phyloP scores from a whole-genome alignment of 1,284 basidiomycete genomes.

The Xanthoconium separans region DNA sequence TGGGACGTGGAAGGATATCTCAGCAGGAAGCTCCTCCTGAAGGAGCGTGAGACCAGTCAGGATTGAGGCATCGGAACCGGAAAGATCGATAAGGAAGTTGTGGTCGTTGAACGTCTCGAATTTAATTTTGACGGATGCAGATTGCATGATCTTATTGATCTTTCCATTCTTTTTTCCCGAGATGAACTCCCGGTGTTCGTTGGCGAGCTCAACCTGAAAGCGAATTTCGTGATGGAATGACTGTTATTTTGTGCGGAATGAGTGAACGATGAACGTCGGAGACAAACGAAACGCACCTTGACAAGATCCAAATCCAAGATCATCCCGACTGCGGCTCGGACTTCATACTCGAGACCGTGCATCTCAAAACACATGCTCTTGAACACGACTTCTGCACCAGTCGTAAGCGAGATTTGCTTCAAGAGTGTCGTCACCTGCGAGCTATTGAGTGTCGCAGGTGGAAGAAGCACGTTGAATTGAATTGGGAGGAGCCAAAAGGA shows the following conservation, averaged over 20 bases:
- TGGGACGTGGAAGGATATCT: constrained; percentile 98
- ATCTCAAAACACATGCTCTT: constrained; percentile 98
- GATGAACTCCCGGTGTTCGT: constrained; percentile 98
- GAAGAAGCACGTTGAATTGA: constrained; percentile 89
- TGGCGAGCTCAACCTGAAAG: constrained; percentile 97
- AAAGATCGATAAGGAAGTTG: constrained; percentile 97
- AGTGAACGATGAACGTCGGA: background rate
- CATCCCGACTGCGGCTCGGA: constrained; percentile 83
- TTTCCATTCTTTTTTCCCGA: constrained; percentile 98
- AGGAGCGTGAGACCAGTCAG: constrained; percentile 87
- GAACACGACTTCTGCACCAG: constrained; percentile 94
- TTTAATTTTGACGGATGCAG: constrained; percentile 95
- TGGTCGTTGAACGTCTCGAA: constrained; percentile 99
- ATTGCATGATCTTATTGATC: constrained; percentile 98
- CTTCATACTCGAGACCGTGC: constrained; percentile 94
- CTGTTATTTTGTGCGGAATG: constrained; percentile 37
- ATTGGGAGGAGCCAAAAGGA: constrained; percentile 95
- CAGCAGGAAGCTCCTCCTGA: constrained; percentile 97
- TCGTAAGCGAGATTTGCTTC: constrained; percentile 83
- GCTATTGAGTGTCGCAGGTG: constrained; percentile 79
- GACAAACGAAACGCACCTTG: constrained; percentile 55
- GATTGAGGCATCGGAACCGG: constrained; percentile 79
- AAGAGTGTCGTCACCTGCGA: constrained; percentile 84
- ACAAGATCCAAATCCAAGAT: constrained; percentile 90
- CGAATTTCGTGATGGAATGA: constrained; percentile 96